These are phyloP conservation scores for Flaveria brownii DNA, from an alignment of 129 eudicot genomes.

Conservation along the genomic window DNA sequence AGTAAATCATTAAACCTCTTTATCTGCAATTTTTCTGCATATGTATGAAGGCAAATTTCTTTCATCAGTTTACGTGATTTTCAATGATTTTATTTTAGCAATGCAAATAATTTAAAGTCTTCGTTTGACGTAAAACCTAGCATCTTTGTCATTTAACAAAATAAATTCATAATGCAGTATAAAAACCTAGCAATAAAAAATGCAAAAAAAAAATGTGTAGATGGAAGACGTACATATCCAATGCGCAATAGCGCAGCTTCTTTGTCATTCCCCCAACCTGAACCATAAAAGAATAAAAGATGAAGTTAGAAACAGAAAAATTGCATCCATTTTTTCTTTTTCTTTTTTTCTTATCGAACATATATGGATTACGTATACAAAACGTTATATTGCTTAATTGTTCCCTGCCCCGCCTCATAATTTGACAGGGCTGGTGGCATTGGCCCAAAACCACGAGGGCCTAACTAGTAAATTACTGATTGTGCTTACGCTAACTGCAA, in stretches of 20 bases:
- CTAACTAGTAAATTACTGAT: conserved; percentile 1
- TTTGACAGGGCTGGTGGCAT: conserved; percentile 16
- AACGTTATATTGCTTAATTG: neutral
- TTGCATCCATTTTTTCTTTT: neutral
- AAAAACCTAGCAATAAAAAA: conserved; percentile 24
- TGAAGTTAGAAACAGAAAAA: conserved; percentile 17
- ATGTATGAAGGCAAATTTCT: neutral
- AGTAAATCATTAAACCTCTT: neutral
- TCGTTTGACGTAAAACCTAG: conserved; percentile 4
- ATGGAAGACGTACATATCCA: conserved; percentile 70
- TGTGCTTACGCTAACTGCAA: conserved; percentile 10
- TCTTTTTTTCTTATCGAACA: neutral
- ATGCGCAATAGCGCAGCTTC: conserved; percentile 71
- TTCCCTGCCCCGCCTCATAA: neutral
- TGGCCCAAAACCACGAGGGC: conserved; percentile 1
- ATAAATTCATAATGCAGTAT: neutral
- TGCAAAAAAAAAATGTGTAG: neutral
- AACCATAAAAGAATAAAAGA: conserved; percentile 21
- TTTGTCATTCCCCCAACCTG: conserved; percentile 71
- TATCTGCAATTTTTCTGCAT: neutral
- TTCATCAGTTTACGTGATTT: neutral
- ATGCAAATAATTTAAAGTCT: neutral
- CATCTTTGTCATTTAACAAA: too few species aligned
- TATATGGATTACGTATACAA: neutral
- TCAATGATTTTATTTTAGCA: conserved; percentile 12